A percentile compares a stretch with the other conserved stretches of the same genome.
Evolutionary conservation across 768 basidiomycete genomes (phyloP).

Genomic region (Daedaleopsis sinensis): DNA sequence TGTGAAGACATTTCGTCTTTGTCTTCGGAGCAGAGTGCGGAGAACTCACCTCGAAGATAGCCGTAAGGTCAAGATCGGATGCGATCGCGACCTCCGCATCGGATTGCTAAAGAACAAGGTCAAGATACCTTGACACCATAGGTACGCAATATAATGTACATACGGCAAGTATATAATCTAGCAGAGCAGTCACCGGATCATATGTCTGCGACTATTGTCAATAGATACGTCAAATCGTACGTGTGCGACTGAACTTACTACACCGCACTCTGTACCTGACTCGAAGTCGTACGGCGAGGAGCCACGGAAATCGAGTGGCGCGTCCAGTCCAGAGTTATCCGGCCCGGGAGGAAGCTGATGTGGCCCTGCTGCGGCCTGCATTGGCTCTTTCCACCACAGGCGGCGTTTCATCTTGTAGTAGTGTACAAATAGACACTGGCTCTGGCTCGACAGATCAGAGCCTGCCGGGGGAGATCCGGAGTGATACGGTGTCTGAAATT

Average conservation of each 20-base stretch:
- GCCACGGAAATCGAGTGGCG: neutral
- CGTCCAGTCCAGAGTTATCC: neutral
- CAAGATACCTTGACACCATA: neutral
- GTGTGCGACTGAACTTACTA: neutral
- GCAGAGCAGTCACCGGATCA: neutral
- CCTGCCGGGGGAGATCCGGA: neutral
- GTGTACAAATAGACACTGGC: constrained; percentile 1
- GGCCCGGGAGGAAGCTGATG: neutral
- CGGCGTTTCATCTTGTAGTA: constrained; percentile 7
- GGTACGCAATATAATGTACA: neutral
- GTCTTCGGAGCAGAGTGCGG: neutral
- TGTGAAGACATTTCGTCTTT: neutral
- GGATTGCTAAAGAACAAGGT: constrained; percentile 9
- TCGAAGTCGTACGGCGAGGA: neutral
- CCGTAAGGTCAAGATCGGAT: constrained; percentile 14
- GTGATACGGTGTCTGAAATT: neutral
- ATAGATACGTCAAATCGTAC: neutral
- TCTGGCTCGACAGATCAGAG: neutral
- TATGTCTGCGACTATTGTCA: neutral
- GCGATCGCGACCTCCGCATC: constrained; percentile 22
- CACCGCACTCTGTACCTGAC: neutral
- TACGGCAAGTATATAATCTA: neutral
- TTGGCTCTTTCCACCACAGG: neutral
- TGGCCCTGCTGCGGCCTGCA: neutral
- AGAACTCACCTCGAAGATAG: neutral